These are phyloP conservation scores for Suillus brevipes DNA, from an alignment of 768 basidiomycete genomes.

Conservation along the genomic window DNA sequence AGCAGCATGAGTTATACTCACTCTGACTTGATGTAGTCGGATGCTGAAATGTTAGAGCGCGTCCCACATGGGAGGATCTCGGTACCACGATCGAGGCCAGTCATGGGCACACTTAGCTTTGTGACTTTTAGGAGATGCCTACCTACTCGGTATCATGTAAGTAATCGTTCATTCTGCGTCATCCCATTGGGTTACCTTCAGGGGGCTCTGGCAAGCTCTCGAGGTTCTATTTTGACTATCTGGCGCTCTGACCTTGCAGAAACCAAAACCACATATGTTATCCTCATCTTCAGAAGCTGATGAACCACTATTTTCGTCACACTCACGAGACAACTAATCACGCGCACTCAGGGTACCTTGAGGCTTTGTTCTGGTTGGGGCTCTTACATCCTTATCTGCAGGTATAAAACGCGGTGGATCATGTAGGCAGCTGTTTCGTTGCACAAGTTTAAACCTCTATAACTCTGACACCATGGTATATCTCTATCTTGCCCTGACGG, in stretches of 20 bases:
- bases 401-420: constrained; percentile 21
- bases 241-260: not conserved
- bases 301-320: not conserved
- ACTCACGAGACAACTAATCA: not conserved
- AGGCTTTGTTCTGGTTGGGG: not conserved
- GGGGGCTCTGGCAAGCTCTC: not conserved
- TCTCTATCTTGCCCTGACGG: constrained; percentile 11
- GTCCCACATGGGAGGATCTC: not conserved
- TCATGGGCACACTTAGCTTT: not conserved
- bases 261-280: not conserved
- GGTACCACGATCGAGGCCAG: not conserved
- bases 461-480: constrained; percentile 15
- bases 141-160: not conserved
- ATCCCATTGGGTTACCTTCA: not conserved
- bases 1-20: not conserved
- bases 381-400: not conserved
- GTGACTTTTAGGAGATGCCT: not conserved
- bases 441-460: not conserved
- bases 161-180: not conserved
- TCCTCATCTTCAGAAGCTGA: constrained; percentile 1
- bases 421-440: constrained; percentile 1
- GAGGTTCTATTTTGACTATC: constrained; percentile 3
- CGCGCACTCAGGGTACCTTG: not conserved
- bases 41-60: not conserved
- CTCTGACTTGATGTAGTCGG: not conserved